Percentiles rank a stretch among this genome's conserved stretches.
Evolutionary conservation across 2,329 filamentous ascomycete species (phyloP).

Genomic region (Paraconiothyrium sp.): DNA sequence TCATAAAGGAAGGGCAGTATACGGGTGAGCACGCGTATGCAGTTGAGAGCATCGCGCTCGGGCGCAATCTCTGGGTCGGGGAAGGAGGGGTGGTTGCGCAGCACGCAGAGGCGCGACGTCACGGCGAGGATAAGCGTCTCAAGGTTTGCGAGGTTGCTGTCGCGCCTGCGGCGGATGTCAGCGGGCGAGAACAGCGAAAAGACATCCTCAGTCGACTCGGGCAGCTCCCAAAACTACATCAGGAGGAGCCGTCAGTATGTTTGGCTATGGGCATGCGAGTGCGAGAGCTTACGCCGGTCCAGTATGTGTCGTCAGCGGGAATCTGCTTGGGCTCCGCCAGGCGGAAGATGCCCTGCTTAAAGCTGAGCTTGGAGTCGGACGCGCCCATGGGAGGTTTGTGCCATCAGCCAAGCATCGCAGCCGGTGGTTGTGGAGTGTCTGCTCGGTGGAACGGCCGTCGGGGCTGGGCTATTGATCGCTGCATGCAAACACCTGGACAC

Average conservation of each 20-base stretch:
- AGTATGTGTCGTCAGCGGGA: conserved; percentile 87
- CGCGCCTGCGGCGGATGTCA: conserved; percentile 83
- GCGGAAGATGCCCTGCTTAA: conserved; percentile 97
- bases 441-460: not conserved
- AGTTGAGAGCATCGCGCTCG: conserved; percentile 92
- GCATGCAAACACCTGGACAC: not conserved
- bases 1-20: conserved; percentile 93
- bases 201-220: conserved; percentile 93
- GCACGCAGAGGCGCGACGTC: conserved; percentile 80
- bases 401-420: conserved; percentile 37
- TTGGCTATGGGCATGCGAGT: not conserved
- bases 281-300: conserved; percentile 77
- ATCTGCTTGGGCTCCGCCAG: conserved; percentile 93
- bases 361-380: conserved; percentile 97
- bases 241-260: conserved; percentile 19
- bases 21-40: conserved; percentile 88
- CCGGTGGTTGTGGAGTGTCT: conserved; percentile 9
- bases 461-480: not conserved
- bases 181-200: conserved; percentile 92
- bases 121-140: conserved; percentile 87
- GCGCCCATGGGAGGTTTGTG: conserved; percentile 78
- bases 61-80: conserved; percentile 84
- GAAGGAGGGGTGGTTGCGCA: conserved; percentile 90
- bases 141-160: conserved; percentile 84
- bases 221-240: conserved; percentile 91